Evolutionary conservation across 2,329 filamentous ascomycete species (phyloP).

Genomic region (Fusarium sarcochroum): DNA sequence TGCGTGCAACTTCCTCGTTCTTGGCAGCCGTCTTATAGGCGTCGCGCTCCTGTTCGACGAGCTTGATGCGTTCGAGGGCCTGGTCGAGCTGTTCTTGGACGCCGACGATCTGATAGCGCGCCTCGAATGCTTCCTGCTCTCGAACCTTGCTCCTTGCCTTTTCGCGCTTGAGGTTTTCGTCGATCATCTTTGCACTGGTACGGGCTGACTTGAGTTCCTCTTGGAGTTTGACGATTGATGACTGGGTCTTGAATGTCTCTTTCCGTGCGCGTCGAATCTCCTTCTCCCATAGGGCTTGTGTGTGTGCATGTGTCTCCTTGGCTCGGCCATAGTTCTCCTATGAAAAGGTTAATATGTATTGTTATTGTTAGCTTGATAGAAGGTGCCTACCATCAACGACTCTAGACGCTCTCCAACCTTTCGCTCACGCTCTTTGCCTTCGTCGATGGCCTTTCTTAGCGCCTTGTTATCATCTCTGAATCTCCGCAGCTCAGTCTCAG

Average conservation of each 20-base stretch:
- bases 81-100: slow-evolving; percentile 77
- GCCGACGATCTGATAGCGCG: slow-evolving; percentile 75
- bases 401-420: slow-evolving; percentile 77
- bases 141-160: slow-evolving; percentile 72
- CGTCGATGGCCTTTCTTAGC: slow-evolving; percentile 72
- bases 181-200: slow-evolving; percentile 65
- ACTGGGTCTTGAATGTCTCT: slow-evolving; percentile 82
- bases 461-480: slow-evolving; percentile 72
- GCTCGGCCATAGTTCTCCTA: slow-evolving; percentile 79
- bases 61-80: slow-evolving; percentile 72
- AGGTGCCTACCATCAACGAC: slow-evolving; percentile 73
- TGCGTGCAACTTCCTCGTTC: slow-evolving; percentile 80
- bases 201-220: slow-evolving; percentile 78
- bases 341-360: slow-evolving; percentile 33
- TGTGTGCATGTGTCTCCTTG: slow-evolving; percentile 78
- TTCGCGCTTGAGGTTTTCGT: slow-evolving; percentile 73
- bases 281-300: slow-evolving; percentile 79
- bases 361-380: neutral
- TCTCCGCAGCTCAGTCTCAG: slow-evolving; percentile 76
- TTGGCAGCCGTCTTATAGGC: slow-evolving; percentile 79
- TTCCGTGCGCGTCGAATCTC: slow-evolving; percentile 78
- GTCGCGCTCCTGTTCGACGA: slow-evolving; percentile 81
- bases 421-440: slow-evolving; percentile 75
- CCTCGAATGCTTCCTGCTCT: slow-evolving; percentile 78
- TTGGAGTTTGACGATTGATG: slow-evolving; percentile 77